Evolutionary conservation across 1,284 basidiomycete species (phyloP).

Genomic region (Agroathelia rolfsii): DNA sequence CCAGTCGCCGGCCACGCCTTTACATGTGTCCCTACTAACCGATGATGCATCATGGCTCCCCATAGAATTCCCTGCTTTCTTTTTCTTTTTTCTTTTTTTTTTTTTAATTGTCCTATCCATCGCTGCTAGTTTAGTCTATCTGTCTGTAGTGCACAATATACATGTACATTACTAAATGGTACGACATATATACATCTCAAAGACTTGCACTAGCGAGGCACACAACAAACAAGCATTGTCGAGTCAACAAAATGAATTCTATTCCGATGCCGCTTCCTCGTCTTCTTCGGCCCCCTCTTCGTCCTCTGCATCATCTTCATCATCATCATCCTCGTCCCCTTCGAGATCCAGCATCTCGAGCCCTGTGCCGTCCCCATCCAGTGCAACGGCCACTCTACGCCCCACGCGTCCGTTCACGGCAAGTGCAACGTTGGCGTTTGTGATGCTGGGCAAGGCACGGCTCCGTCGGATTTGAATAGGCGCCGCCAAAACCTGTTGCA

Average conservation of each 20-base stretch:
- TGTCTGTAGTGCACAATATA: too few species aligned
- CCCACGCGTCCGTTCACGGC: slow-evolving; percentile 66
- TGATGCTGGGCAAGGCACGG: slow-evolving; percentile 44
- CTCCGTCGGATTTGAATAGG: slow-evolving; percentile 46
- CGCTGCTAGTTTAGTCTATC: too few species aligned
- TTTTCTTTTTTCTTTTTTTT: too few species aligned
- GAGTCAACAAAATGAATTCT: slow-evolving; percentile 43
- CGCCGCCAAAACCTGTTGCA: slow-evolving; percentile 35
- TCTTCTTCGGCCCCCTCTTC: slow-evolving; percentile 23
- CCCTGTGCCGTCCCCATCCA: slow-evolving; percentile 48
- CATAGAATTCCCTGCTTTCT: too few species aligned
- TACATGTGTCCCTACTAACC: too few species aligned
- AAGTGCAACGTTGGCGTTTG: slow-evolving; percentile 41
- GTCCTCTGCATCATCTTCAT: slow-evolving; percentile 29
- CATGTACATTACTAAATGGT: too few species aligned
- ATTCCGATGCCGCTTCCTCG: slow-evolving; percentile 24
- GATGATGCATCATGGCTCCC: too few species aligned
- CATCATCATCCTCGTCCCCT: slow-evolving; percentile 47
- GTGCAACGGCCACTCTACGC: slow-evolving; percentile 63
- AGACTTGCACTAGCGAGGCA: slow-evolving; percentile 1
- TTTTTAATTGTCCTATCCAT: too few species aligned
- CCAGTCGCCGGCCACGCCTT: too few species aligned
- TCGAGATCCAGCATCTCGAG: slow-evolving; percentile 74
- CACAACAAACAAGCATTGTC: slow-evolving; percentile 3
- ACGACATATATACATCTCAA: too few species aligned